Base-by-base conservation (phyloP, 768 basidiomycete species). In the Lentinula lateritia region DNA sequence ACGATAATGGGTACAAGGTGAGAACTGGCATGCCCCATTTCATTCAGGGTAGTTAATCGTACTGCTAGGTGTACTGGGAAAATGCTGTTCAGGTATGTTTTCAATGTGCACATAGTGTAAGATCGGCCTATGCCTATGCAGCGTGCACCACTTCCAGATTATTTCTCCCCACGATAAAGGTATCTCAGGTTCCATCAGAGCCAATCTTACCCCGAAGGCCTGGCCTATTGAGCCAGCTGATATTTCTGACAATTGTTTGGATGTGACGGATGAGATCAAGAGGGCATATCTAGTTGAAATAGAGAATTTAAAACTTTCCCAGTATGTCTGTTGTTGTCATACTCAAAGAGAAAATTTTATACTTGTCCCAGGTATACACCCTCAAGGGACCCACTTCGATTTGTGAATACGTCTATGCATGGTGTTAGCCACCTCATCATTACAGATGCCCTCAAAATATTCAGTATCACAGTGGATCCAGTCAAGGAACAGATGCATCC, bases 351-450 rank as follows among this genome's bases (percentile, higher is more conserved):
- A 66, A 58, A 43, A 20, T 38, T 9, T 15, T 20, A 34, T 32
- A 6, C 32, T 18, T 32, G 6, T 45, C 9, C 6, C 28, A 60
- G 59, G 0, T 52, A 52, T 28, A 16, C 20, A 10, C 59, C 50
- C 6, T 60, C 73, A 5, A 61, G 87, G 63, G 83, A 78, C 65
- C 38, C 48, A n/a, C 41, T 50, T 42, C 18, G 52, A 10, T 92
- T 95, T 65, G 89, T 92, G 18, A 92, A 93, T 68, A 95, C 94
- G 0, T 89, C 93, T 0, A 88, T 95, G 89, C 93, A 95, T 66
- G 93, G 93, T 0, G 93, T 95, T 58, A 86, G 92, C 65, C 81
- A 93, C 70, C 72, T 76, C 5, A 88, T 89, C 66, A 78, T 85
- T 43, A 72, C 71, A 7, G 70, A 76, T 54, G 88, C 84, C 0